A percentile compares a stretch with the other conserved stretches of the same genome.
phyloP scores from a whole-genome alignment of 164 flowering plant genomes.

The Kingdonia uniflora region DNA sequence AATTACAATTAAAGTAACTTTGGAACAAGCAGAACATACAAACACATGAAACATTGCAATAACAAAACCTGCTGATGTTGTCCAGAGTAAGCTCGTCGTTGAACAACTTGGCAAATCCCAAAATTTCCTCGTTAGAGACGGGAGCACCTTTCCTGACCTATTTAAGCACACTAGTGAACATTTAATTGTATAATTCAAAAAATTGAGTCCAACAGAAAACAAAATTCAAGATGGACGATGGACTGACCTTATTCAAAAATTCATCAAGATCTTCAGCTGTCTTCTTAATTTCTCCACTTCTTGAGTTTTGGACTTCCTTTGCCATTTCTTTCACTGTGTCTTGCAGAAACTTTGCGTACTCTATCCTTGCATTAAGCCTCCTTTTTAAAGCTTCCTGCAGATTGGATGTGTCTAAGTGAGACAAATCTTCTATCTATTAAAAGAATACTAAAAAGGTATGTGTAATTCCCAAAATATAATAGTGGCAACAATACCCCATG shows the following conservation, averaged over 20 bases:
- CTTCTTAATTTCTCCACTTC: conserved; percentile 80
- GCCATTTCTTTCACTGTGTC: conserved; percentile 98
- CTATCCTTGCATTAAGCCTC: conserved; percentile 81
- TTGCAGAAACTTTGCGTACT: conserved; percentile 94
- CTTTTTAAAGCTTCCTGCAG: conserved; percentile 81
- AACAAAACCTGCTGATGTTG: conserved; percentile 82
- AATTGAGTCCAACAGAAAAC: too few relatives aligned
- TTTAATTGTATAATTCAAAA: too few relatives aligned
- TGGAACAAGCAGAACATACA: neutral
- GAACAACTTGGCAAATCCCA: conserved; percentile 92
- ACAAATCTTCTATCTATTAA: too few relatives aligned
- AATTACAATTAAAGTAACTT: neutral
- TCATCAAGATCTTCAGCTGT: conserved; percentile 97
- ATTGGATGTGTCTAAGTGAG: conserved; percentile 10
- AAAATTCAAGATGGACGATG: too few relatives aligned
- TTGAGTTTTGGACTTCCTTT: conserved; percentile 75
- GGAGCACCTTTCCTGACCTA: conserved; percentile 77
- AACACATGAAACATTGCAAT: neutral
- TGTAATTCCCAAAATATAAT: too few relatives aligned
- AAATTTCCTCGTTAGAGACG: conserved; percentile 86
- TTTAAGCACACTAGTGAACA: neutral
- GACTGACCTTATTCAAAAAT: conserved; percentile 58
- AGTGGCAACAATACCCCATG: too few relatives aligned
- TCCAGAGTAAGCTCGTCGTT: conserved; percentile 95
- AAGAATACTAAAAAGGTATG: too few relatives aligned